These are phyloP conservation scores for Carallia brachiata DNA, from an alignment of 345 rosid genomes.

Conservation along the genomic window DNA sequence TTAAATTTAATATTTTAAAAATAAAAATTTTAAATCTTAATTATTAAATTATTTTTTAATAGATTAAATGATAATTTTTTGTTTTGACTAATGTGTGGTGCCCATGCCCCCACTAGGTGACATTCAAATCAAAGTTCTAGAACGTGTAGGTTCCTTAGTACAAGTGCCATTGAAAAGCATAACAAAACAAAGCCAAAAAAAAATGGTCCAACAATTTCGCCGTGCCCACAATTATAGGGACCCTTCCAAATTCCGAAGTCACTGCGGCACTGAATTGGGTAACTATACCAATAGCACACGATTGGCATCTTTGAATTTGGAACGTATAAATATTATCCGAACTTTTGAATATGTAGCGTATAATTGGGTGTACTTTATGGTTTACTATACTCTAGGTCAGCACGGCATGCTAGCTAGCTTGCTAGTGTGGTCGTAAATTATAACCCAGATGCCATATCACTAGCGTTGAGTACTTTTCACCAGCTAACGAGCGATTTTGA, in stretches of 20 bases:
- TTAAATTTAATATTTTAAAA: no score
- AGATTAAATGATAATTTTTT: not conserved
- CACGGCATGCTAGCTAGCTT: conserved; percentile 4
- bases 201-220: conserved; percentile 25
- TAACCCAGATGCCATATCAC: not conserved
- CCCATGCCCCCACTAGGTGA: conserved; percentile 23
- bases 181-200: not conserved
- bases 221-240: conserved; percentile 16
- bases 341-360: not conserved
- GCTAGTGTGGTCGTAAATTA: not conserved
- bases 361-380: not conserved
- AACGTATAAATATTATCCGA: no score
- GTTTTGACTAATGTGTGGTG: conserved; percentile 34
- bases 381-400: not conserved
- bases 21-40: no score
- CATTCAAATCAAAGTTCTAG: conserved; percentile 6
- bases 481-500: not conserved
- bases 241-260: conserved; percentile 13
- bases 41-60: no score
- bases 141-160: conserved; percentile 24
- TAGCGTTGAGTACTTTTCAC: not conserved
- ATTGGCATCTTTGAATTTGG: conserved; percentile 40
- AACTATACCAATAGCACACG: conserved; percentile 31
- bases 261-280: conserved; percentile 17
- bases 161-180: conserved; percentile 13